phyloP scores from a whole-genome alignment of 2,329 filamentous ascomycete species.

The Akanthomyces muscarius region DNA sequence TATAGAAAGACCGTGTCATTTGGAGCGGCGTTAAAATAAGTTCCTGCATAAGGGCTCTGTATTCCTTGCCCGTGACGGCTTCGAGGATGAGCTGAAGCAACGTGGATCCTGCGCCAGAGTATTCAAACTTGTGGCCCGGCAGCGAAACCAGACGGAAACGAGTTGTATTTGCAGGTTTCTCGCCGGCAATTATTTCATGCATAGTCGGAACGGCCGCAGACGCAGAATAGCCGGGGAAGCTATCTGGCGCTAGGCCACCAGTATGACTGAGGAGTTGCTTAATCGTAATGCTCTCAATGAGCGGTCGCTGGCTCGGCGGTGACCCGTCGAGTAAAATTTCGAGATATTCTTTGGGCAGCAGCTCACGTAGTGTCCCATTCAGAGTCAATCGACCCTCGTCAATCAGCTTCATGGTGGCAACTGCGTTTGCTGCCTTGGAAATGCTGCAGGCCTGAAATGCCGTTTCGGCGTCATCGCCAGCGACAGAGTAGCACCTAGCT shows the following conservation, averaged over 20 bases:
- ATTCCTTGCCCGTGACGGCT: constrained; percentile 17
- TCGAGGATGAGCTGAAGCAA: constrained; percentile 21
- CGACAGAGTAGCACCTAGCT: constrained; percentile 19
- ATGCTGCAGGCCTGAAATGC: constrained; percentile 23
- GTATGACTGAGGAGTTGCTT: constrained; percentile 21
- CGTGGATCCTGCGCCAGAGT: constrained; percentile 20
- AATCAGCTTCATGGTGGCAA: constrained; percentile 19
- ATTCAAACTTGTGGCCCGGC: constrained; percentile 16
- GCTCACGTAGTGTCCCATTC: constrained; percentile 11
- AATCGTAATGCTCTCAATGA: constrained; percentile 18
- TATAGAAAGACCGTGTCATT: constrained; percentile 20
- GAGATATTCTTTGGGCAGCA: constrained; percentile 17
- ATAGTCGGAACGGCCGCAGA: constrained; percentile 9
- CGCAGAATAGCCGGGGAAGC: constrained; percentile 18
- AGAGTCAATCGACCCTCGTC: constrained; percentile 20
- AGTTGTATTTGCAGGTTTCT: constrained; percentile 17
- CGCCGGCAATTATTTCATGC: constrained; percentile 18
- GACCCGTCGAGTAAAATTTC: constrained; percentile 12
- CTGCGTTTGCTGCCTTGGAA: constrained; percentile 19
- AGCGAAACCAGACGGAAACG: constrained; percentile 16
- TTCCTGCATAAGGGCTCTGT: constrained; percentile 17
- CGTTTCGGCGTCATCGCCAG: constrained; percentile 17
- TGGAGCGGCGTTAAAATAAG: constrained; percentile 18
- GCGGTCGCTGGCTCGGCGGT: neutral
- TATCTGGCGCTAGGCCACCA: constrained; percentile 16